Conservation (phyloP, 495 filamentous ascomycete species). For the Lasiosphaeris hirsuta region DNA sequence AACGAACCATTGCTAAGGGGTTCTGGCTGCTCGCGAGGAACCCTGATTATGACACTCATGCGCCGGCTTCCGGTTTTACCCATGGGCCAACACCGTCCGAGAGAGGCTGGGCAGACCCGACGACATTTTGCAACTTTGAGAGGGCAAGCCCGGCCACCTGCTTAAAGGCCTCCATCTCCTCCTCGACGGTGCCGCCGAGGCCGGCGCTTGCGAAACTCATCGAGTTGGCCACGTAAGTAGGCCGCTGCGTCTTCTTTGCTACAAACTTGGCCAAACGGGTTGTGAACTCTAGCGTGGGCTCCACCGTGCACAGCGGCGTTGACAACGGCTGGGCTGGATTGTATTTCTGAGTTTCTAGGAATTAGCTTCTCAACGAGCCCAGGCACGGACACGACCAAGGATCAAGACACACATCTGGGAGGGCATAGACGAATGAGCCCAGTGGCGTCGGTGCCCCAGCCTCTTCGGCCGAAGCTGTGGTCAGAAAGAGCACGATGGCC, state of each 20-base stretch:
- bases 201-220: slow-evolving; percentile 63
- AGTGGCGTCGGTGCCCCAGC: slow-evolving; percentile 50
- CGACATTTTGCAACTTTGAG: slow-evolving; percentile 45
- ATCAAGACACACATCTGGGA: slow-evolving; percentile 69
- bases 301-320: slow-evolving; percentile 72
- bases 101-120: slow-evolving; percentile 5
- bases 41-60: background rate
- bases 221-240: slow-evolving; percentile 82
- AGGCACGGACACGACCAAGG: background rate
- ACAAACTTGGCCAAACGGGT: slow-evolving; percentile 80
- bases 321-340: slow-evolving; percentile 62
- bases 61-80: background rate
- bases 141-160: slow-evolving; percentile 67
- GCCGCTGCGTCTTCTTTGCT: slow-evolving; percentile 61
- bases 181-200: slow-evolving; percentile 75
- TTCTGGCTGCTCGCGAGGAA: background rate
- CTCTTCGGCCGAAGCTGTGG: slow-evolving; percentile 63
- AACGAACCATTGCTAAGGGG: background rate
- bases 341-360: slow-evolving; percentile 41
- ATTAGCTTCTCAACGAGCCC: slow-evolving; percentile 3
- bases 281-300: slow-evolving; percentile 78
- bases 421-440: slow-evolving; percentile 86
- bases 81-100: slow-evolving; percentile 11
- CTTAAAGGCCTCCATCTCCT: slow-evolving; percentile 87
- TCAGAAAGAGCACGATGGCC: slow-evolving; percentile 70